Evolutionary conservation across 805 yeast genomes (phyloP), one percentile per base, ranked within the genome.

Genomic region (Saturnispora diversa): DNA sequence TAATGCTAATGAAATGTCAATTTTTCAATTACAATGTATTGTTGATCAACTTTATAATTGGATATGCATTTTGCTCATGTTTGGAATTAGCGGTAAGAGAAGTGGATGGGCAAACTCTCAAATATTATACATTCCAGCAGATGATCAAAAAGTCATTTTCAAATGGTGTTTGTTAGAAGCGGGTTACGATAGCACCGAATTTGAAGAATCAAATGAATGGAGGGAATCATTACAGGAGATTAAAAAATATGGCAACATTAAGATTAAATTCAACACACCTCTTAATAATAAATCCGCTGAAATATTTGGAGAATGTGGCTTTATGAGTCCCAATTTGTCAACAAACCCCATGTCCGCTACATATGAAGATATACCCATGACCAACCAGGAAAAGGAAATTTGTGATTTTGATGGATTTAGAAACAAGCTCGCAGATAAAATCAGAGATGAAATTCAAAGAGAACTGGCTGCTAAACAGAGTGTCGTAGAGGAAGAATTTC

Each of bases 71-170:
- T 26, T 58, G 3, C 35, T 58, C 19, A 48, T 47, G 10, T 39
- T 50, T 29, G 50, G 55, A 12, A 52, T 55, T 3, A 36, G 54
- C 6, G 52, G 58, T 7, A 50, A 47, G 15, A 35, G 54, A 33
- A 49, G 44, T 49, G 56, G 59, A 8, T 56, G 55, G 59, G 59
- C 58, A 4, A 42, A 51, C 34, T 50, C 59, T 1, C 55, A 56
- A 39, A 39, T 55, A 22, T 49, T 52, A 27, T 56, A 49, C 38
- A 42, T 55, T 11, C 30, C 40, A 6, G 48, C 50, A 3, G 13
- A 20, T 2, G 47, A 47, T 20, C 40, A 52, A 23, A 56, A 51
- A 26, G 39, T 35, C 13, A 44, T 44, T 5, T 35, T 55, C 22
- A 49, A 42, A 34, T 58, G 50, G 48, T 33, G 44, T 35, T 21